phyloP scores from a whole-genome alignment of 176 grass and related monocot species.

The Carex littledalei region DNA sequence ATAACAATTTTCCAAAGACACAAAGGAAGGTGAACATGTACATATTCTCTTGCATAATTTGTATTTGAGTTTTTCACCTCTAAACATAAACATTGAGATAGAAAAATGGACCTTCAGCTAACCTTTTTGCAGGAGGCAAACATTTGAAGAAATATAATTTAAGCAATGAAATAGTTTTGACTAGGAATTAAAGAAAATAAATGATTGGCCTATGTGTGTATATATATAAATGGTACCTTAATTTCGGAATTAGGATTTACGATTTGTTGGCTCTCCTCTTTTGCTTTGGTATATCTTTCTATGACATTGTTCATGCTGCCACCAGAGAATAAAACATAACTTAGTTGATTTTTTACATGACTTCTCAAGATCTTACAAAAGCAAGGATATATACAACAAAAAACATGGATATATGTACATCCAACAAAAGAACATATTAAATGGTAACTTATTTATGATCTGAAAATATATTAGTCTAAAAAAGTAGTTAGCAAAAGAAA shows the following conservation, averaged over 20 bases:
- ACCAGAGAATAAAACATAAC: neutral
- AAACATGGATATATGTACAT: neutral
- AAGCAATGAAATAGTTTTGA: neutral
- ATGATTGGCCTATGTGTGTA: neutral
- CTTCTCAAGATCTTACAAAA: neutral
- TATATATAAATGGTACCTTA: constrained; percentile 42
- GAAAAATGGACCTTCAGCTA: neutral
- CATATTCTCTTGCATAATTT: neutral
- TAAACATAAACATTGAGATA: neutral
- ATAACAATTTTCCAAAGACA: neutral
- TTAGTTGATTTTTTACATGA: neutral
- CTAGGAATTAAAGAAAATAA: neutral
- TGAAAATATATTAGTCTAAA: neutral
- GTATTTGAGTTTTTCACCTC: neutral
- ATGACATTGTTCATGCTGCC: constrained; percentile 69
- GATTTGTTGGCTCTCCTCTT: constrained; percentile 43
- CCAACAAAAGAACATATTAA: neutral
- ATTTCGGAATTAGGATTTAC: constrained; percentile 54
- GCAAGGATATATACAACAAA: neutral
- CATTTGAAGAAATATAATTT: neutral
- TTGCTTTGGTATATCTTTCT: constrained; percentile 57
- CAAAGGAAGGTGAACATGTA: neutral
- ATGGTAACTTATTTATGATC: neutral
- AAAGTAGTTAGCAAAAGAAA: neutral
- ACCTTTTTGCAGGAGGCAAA: neutral